Evolutionary conservation across 768 basidiomycete species (phyloP).

Genomic region (Boletus tomentosulus): DNA sequence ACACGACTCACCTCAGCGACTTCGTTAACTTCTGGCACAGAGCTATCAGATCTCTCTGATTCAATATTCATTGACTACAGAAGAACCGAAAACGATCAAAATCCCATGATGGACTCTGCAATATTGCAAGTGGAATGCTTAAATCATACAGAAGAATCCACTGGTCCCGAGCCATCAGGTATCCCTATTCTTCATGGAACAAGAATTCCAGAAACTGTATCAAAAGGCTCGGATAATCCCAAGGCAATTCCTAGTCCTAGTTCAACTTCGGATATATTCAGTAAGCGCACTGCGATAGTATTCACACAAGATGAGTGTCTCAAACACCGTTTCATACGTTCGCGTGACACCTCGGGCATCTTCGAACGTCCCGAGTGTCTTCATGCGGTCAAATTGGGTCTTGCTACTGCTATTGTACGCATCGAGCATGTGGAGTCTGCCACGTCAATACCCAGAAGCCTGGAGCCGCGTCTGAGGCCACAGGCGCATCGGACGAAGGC

Average conservation of each 20-base stretch:
- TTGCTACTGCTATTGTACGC: constrained; percentile 74
- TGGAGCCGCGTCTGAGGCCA: not conserved
- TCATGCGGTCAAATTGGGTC: constrained; percentile 76
- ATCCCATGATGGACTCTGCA: not conserved
- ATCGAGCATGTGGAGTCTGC: constrained; percentile 39
- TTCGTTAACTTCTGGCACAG: too few species aligned
- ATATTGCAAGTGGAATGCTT: not conserved
- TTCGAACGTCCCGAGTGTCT: constrained; percentile 92
- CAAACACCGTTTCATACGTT: constrained; percentile 74
- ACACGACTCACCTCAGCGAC: too few species aligned
- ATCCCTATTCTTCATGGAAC: not conserved
- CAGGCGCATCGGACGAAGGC: constrained; percentile 37
- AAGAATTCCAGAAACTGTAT: not conserved
- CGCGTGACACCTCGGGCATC: constrained; percentile 65
- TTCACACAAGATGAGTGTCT: constrained; percentile 71
- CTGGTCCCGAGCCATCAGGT: not conserved
- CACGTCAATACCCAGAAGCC: not conserved
- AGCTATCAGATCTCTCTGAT: too few species aligned
- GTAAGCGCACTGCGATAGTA: constrained; percentile 28
- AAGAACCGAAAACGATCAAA: not conserved
- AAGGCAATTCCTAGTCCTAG: not conserved
- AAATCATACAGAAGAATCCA: not conserved
- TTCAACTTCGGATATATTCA: not conserved
- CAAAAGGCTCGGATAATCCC: not conserved
- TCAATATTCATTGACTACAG: not conserved